Evolutionary conservation across 306 rosid genomes (phyloP).

Genomic region (Hylodesmum podocarpum): DNA sequence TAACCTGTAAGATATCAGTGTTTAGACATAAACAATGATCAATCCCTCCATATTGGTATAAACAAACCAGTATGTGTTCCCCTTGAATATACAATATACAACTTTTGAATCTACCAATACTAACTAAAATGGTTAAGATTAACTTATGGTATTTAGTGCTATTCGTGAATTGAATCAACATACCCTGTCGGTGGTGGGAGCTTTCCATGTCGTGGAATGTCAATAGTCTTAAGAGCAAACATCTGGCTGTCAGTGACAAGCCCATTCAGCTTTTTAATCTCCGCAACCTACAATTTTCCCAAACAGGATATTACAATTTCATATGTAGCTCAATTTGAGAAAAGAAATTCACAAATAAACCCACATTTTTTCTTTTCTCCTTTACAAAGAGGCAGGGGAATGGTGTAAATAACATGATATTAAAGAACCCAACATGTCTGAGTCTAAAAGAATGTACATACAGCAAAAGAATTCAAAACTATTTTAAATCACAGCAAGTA

Average conservation of each 20-base stretch:
- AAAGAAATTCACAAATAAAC: too few relatives aligned
- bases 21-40: too few relatives aligned
- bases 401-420: background rate
- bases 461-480: background rate
- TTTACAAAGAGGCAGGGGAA: background rate
- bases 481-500: too few relatives aligned
- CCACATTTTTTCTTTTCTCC: background rate
- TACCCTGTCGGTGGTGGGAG: slow-evolving; percentile 54
- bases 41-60: too few relatives aligned
- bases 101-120: too few relatives aligned
- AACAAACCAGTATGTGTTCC: too few relatives aligned
- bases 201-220: slow-evolving; percentile 74
- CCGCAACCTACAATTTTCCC: slow-evolving; percentile 54
- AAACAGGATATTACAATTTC: background rate
- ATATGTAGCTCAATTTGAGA: background rate
- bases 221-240: slow-evolving; percentile 76
- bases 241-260: slow-evolving; percentile 78
- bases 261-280: slow-evolving; percentile 71
- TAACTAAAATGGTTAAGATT: background rate
- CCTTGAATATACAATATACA: too few relatives aligned
- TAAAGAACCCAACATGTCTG: background rate
- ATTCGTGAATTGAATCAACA: background rate
- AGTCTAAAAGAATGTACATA: background rate
- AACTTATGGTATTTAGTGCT: background rate
- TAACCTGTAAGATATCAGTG: too few relatives aligned